Evolutionary conservation across 2,329 filamentous ascomycete genomes (phyloP).

Genomic region (Chrysoporthe puriensis): DNA sequence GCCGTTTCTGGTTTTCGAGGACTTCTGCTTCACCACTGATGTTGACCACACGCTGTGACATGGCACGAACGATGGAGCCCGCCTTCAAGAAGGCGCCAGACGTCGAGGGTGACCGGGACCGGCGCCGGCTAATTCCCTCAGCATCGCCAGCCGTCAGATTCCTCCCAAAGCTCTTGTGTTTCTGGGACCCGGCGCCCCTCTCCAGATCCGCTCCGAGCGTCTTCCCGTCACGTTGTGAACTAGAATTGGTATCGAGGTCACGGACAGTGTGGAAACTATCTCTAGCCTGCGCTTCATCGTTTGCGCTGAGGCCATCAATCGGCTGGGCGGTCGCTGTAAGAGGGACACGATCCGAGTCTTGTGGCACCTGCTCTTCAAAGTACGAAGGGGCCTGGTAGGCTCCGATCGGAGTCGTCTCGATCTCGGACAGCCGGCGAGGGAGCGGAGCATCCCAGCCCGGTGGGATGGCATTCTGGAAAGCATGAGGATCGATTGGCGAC

Average conservation of each 20-base stretch:
- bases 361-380: slow-evolving; percentile 40
- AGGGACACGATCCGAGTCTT: slow-evolving; percentile 62
- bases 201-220: slow-evolving; percentile 64
- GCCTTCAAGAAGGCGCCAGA: slow-evolving; percentile 69
- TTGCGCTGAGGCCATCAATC: slow-evolving; percentile 53
- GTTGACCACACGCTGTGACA: slow-evolving; percentile 98
- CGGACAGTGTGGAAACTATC: slow-evolving; percentile 63
- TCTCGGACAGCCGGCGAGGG: slow-evolving; percentile 35
- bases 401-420: slow-evolving; percentile 27
- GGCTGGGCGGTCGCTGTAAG: slow-evolving; percentile 60
- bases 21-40: slow-evolving; percentile 90
- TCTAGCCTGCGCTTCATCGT: slow-evolving; percentile 44
- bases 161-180: slow-evolving; percentile 60
- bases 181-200: slow-evolving; percentile 53
- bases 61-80: slow-evolving; percentile 76
- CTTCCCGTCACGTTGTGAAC: slow-evolving; percentile 51
- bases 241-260: slow-evolving; percentile 59
- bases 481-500: slow-evolving; percentile 58
- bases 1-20: slow-evolving; percentile 71
- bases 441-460: slow-evolving; percentile 43
- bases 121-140: slow-evolving; percentile 41
- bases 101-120: slow-evolving; percentile 66
- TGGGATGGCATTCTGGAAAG: slow-evolving; percentile 58
- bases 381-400: slow-evolving; percentile 31
- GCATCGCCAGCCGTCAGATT: slow-evolving; percentile 55